phyloP scores from a whole-genome alignment of 2,329 filamentous ascomycete genomes.

The Colletotrichum liaoningense region DNA sequence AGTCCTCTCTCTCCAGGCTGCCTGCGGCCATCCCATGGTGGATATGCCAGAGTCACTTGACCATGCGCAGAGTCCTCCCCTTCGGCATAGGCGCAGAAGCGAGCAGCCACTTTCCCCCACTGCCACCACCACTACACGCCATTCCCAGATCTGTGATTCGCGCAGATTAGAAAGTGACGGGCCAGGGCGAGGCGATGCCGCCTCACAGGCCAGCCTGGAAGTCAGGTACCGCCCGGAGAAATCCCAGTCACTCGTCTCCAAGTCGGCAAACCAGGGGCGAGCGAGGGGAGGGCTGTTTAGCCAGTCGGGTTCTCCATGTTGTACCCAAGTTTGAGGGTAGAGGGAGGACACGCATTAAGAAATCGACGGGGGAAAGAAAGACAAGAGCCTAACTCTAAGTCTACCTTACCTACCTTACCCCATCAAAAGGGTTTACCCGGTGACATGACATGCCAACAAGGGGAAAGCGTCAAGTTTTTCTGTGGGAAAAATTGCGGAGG shows the following conservation, averaged over 20 bases:
- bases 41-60: slow-evolving; percentile 28
- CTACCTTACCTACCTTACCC: neutral
- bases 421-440: slow-evolving; percentile 6
- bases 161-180: neutral
- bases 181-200: neutral
- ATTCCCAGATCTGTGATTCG: neutral
- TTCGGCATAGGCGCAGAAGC: slow-evolving; percentile 22
- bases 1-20: neutral
- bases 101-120: neutral
- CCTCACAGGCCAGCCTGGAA: neutral
- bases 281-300: neutral
- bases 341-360: neutral
- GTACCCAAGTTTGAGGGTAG: neutral
- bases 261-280: neutral
- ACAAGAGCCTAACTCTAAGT: neutral
- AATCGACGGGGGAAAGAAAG: neutral
- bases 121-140: neutral
- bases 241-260: neutral
- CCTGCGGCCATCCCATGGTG: neutral
- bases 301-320: neutral
- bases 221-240: slow-evolving; percentile 7
- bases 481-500: slow-evolving; percentile 26
- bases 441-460: slow-evolving; percentile 16
- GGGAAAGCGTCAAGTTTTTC: slow-evolving; percentile 3
- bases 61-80: slow-evolving; percentile 9